A percentile compares a stretch with the other conserved stretches of the same genome.
Conservation (phyloP, 2,329 filamentous ascomycete species). For the Trichoderma atrobrunneum region DNA sequence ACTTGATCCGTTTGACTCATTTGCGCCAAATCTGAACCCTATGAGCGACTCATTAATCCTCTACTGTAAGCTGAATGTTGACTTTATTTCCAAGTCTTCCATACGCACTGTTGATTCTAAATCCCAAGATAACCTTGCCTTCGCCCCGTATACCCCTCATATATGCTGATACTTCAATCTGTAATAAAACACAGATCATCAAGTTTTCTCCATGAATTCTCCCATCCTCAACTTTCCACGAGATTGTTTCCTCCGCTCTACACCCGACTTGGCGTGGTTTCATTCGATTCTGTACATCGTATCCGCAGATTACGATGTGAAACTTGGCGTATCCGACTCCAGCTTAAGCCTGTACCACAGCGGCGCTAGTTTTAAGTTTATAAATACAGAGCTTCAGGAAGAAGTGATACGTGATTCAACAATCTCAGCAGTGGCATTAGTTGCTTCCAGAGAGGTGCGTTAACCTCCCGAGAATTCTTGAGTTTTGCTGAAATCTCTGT, state of each 20-base stretch:
- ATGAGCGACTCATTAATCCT: background rate
- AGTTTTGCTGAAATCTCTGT: background rate
- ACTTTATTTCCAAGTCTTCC: too few relatives aligned
- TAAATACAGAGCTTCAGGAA: background rate
- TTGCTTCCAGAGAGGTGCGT: background rate
- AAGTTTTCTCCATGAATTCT: background rate
- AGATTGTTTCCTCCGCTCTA: background rate
- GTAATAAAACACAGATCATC: background rate
- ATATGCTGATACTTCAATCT: background rate
- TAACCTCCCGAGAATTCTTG: background rate
- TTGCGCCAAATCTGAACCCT: background rate
- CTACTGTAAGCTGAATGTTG: background rate
- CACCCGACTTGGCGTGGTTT: background rate
- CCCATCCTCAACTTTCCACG: background rate
- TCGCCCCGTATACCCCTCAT: background rate
- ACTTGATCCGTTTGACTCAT: background rate
- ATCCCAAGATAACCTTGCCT: background rate
- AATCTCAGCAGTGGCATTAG: background rate
- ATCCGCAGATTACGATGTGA: background rate
- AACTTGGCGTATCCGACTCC: background rate
- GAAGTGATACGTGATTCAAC: background rate
- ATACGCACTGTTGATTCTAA: too few relatives aligned
- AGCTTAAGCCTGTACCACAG: background rate
- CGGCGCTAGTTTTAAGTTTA: background rate
- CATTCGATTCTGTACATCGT: background rate